phyloP scores from a whole-genome alignment of 192 early-diverging fungal species.

The Entophlyctis luteolus region DNA sequence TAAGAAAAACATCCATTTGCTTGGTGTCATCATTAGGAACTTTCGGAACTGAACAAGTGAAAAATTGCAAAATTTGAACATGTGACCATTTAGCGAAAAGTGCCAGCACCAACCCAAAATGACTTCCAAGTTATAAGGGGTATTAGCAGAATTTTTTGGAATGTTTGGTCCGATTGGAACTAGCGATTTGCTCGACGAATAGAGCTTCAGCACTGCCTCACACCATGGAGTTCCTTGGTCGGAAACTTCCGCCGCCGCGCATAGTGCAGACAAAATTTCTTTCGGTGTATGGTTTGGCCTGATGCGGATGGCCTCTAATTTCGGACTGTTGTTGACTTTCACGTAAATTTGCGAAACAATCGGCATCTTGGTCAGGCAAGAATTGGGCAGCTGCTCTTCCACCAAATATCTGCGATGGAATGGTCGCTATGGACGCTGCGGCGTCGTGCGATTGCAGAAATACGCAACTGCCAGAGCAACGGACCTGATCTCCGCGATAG shows the following conservation, averaged over 20 bases:
- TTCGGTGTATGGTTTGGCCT: slow-evolving; percentile 18
- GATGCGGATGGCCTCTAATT: slow-evolving; percentile 21
- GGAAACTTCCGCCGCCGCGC: slow-evolving; percentile 20
- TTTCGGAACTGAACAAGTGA: slow-evolving; percentile 15
- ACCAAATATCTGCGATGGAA: too few relatives aligned
- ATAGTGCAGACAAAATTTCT: slow-evolving; percentile 19
- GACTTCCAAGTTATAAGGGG: slow-evolving; percentile 8
- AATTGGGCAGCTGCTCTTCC: neutral
- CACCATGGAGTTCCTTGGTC: neutral
- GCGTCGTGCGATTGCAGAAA: too few relatives aligned
- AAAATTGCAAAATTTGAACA: neutral
- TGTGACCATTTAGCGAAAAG: neutral
- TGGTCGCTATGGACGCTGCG: too few relatives aligned
- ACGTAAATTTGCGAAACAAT: slow-evolving; percentile 24
- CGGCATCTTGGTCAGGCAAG: slow-evolving; percentile 8
- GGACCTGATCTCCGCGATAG: too few relatives aligned
- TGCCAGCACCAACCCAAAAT: slow-evolving; percentile 5
- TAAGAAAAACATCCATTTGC: slow-evolving; percentile 19
- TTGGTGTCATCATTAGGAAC: neutral
- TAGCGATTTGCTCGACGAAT: slow-evolving; percentile 2
- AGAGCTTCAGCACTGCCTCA: slow-evolving; percentile 25
- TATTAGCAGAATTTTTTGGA: slow-evolving; percentile 16
- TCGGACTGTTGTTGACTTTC: slow-evolving; percentile 19
- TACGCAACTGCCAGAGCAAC: too few relatives aligned
- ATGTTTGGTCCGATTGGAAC: slow-evolving; percentile 34